Base-by-base conservation (phyloP, 2,329 filamentous ascomycete species). In the Pseudogymnoascus sp. region DNA sequence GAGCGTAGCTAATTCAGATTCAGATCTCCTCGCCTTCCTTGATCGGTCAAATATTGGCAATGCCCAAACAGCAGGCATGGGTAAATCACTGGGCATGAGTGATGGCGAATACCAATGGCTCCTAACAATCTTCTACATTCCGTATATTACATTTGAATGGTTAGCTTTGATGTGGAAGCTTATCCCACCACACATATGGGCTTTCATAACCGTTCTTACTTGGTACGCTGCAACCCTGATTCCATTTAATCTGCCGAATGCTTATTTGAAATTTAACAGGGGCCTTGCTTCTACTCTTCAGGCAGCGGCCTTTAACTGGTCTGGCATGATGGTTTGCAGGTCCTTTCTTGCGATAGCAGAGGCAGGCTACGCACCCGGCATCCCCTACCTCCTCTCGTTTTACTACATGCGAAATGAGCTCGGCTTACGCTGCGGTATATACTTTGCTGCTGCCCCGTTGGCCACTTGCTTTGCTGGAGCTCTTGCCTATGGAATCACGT, bases 391-490 rank as follows among this genome's bases (percentile, higher is more conserved):
- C 21, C 71, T 81, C 5, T 77, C 75, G 6, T 80, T 81, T 69
- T 81, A 81, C 69, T 81, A 81, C 64, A 73, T 76, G 6, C 71
- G 80, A 4, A 69, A 75, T 16, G 90, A 93, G 70, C 78, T 93
- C 8, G 90, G 89, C 1, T 81, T 90, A 65, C 80, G 90, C 25
- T 88, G 85, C 14, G 89, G 88, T 8, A 77, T 92, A 5, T 90
- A 90, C 73, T 81, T 93, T 63, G 87, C 76, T 69, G 75, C 77
- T 14, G 87, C 86, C 0, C 87, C 88, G 1, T 77, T 90, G 13
- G 87, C 87, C 3, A 90, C 86, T 57, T 86, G 84, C 4, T 90
- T 90, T 69, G 85, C 87, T 0, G 87, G 87, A 1, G 87, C 86
- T 2, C 75, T 89, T 6, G 86, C 86, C 1, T 89, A 88, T 67